Conservation (phyloP, 116 monocot genomes). For the Iris pallida region DNA sequence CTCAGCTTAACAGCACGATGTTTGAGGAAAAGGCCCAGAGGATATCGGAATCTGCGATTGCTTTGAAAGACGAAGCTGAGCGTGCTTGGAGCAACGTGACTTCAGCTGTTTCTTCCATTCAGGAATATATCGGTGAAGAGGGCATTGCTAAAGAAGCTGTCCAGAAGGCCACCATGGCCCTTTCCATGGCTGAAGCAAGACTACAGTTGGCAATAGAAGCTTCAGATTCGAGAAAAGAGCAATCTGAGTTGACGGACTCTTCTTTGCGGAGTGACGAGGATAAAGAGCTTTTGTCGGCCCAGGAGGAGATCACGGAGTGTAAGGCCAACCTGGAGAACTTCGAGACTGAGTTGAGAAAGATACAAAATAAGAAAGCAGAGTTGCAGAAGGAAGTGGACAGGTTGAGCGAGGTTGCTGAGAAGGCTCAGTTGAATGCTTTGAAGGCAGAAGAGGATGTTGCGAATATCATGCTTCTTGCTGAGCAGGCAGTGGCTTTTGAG, state of each 20-base stretch:
- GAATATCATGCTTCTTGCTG: conserved; percentile 86
- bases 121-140: conserved; percentile 75
- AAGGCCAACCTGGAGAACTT: conserved; percentile 34
- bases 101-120: conserved; percentile 55
- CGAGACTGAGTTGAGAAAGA: conserved; percentile 55
- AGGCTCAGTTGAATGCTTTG: conserved; percentile 62
- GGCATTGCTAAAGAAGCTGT: conserved; percentile 70
- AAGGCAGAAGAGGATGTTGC: conserved; percentile 92
- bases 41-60: conserved; percentile 81
- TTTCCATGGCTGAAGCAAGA: conserved; percentile 88
- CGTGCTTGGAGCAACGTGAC: conserved; percentile 58
- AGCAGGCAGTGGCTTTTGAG: conserved; percentile 86
- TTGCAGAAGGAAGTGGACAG: conserved; percentile 81
- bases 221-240: conserved; percentile 36
- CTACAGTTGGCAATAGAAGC: conserved; percentile 48
- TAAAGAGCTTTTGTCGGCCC: conserved; percentile 38
- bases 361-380: conserved; percentile 64
- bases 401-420: conserved; percentile 78
- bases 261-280: conserved; percentile 25
- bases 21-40: conserved; percentile 91
- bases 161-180: conserved; percentile 80
- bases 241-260: conserved; percentile 15
- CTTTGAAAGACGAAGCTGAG: conserved; percentile 81
- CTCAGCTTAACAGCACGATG: conserved; percentile 69
- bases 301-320: conserved; percentile 61